phyloP scores from a whole-genome alignment of 1,284 basidiomycete genomes.

The Ganoderma meredithae region DNA sequence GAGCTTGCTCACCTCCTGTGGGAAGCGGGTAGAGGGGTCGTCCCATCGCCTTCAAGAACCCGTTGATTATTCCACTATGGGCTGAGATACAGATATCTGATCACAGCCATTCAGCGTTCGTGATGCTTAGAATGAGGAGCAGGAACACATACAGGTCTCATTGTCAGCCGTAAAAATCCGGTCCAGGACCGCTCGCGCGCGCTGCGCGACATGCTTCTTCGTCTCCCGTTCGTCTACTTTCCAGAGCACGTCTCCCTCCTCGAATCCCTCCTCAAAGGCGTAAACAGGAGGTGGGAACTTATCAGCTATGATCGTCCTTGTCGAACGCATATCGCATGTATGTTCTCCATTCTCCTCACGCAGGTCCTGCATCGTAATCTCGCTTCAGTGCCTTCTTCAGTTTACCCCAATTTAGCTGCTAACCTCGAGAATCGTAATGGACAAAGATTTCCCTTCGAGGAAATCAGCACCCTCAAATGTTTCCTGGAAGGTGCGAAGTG shows the following conservation, averaged over 20 bases:
- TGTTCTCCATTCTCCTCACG: constrained; percentile 77
- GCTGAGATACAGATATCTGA: constrained; percentile 71
- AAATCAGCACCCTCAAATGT: constrained; percentile 57
- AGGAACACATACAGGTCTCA: constrained; percentile 56
- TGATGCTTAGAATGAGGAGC: not conserved
- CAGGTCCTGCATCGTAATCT: constrained; percentile 52
- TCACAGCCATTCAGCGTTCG: not conserved
- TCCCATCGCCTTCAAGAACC: constrained; percentile 54
- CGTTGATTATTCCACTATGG: constrained; percentile 67
- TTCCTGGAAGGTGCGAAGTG: constrained; percentile 71
- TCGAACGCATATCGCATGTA: constrained; percentile 75
- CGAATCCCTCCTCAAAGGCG: constrained; percentile 69
- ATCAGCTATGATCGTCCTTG: constrained; percentile 58
- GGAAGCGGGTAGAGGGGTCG: constrained; percentile 54
- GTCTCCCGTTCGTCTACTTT: constrained; percentile 70
- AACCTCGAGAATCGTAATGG: constrained; percentile 42
- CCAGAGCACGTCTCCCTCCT: constrained; percentile 81
- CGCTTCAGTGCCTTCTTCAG: not conserved
- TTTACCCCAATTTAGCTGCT: not conserved
- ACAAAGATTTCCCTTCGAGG: constrained; percentile 20
- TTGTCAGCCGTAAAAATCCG: constrained; percentile 60
- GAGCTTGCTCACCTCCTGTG: constrained; percentile 60
- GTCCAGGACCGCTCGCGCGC: constrained; percentile 68
- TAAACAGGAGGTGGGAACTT: constrained; percentile 64
- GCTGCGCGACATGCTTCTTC: constrained; percentile 56